Conservation (phyloP, 495 filamentous ascomycete genomes). For the Neurospora africana region DNA sequence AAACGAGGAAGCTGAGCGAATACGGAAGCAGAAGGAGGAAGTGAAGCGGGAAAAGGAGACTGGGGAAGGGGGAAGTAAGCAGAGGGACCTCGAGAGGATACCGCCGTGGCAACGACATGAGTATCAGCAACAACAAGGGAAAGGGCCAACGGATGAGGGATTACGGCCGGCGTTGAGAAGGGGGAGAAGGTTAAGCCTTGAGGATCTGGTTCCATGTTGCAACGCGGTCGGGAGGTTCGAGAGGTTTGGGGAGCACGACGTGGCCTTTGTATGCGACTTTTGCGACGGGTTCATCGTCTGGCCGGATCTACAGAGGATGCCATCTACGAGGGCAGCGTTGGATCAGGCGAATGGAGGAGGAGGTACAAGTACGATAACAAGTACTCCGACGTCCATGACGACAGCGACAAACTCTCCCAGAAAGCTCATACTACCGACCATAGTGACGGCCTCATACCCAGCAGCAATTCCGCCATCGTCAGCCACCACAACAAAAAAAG, state of each 20-base stretch:
- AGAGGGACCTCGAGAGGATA: background rate
- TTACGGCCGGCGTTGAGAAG: conserved; percentile 1
- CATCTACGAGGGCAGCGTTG: conserved; percentile 22
- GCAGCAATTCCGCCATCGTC: background rate
- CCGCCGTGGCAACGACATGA: conserved; percentile 12
- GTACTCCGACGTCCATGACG: background rate
- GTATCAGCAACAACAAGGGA: background rate
- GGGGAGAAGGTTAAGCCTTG: conserved; percentile 14
- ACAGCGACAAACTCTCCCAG: background rate
- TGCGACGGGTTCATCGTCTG: conserved; percentile 40
- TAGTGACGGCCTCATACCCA: background rate
- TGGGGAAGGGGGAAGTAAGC: background rate
- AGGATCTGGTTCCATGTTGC: conserved; percentile 27
- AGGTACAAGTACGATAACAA: background rate
- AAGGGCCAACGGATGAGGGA: background rate
- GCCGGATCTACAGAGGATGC: conserved; percentile 33
- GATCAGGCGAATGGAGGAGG: background rate
- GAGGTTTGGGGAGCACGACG: conserved; percentile 29
- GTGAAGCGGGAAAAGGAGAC: background rate
- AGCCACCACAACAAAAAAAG: background rate
- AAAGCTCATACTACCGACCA: background rate
- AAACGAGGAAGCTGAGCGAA: conserved; percentile 9
- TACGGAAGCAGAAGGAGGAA: conserved; percentile 4
- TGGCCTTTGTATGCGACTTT: conserved; percentile 40
- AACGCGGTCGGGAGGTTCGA: conserved; percentile 32